phyloP scores from a whole-genome alignment of 495 filamentous ascomycete genomes.

The Daldinia caldariorum region DNA sequence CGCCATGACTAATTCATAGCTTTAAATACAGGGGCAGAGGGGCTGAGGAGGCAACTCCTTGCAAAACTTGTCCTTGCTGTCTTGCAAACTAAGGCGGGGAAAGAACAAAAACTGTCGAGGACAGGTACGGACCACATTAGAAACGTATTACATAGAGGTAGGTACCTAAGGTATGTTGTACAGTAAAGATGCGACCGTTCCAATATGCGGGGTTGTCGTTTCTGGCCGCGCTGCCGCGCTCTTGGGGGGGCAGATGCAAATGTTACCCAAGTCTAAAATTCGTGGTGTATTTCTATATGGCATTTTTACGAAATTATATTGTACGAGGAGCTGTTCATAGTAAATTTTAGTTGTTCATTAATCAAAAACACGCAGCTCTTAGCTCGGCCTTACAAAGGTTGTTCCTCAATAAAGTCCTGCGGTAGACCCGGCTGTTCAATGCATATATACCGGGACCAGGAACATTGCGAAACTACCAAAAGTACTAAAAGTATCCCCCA shows the following conservation, averaged over 20 bases:
- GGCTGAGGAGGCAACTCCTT: too few relatives aligned
- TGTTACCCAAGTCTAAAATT: conserved; percentile 8
- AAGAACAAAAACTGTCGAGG: neutral
- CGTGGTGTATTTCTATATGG: neutral
- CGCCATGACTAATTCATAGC: too few relatives aligned
- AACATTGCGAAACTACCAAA: neutral
- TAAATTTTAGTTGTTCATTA: too few relatives aligned
- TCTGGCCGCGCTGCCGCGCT: neutral
- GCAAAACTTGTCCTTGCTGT: too few relatives aligned
- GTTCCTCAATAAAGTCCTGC: too few relatives aligned
- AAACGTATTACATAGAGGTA: too few relatives aligned
- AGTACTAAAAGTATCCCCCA: neutral
- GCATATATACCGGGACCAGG: neutral
- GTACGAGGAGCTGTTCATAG: too few relatives aligned
- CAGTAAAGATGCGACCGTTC: neutral
- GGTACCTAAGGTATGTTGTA: too few relatives aligned
- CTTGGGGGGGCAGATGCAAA: neutral
- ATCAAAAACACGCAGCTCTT: too few relatives aligned
- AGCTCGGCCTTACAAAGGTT: too few relatives aligned
- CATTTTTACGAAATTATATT: conserved; percentile 1
- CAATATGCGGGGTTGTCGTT: conserved; percentile 5
- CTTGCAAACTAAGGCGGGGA: neutral
- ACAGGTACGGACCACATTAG: neutral
- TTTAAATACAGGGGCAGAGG: neutral
- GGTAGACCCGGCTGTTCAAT: neutral